Percentiles rank a stretch among this genome's conserved stretches.
These are phyloP conservation scores for Nemania sp. DNA, from an alignment of 2,329 filamentous ascomycete genomes.

Conservation along the genomic window DNA sequence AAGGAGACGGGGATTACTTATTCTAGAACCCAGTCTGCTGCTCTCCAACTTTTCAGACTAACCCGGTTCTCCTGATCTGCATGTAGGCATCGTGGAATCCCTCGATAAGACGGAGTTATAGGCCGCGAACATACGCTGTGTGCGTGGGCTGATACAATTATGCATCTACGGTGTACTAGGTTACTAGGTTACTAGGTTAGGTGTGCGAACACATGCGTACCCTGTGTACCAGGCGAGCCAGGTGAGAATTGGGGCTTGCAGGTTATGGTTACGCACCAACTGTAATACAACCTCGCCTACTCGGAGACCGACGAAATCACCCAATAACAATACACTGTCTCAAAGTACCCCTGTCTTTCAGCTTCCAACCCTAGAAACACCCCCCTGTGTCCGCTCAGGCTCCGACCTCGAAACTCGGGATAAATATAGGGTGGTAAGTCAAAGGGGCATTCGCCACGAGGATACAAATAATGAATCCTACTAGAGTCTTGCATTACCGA, in stretches of 20 bases:
- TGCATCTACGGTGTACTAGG: not conserved
- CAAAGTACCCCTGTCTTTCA: slow-evolving; percentile 4
- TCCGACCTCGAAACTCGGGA: not conserved
- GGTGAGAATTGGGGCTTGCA: no score
- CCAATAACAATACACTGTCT: not conserved
- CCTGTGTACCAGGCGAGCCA: no score
- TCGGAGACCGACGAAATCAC: not conserved
- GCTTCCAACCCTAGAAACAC: not conserved
- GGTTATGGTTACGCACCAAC: no score
- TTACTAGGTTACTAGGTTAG: no score
- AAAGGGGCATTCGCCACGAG: not conserved
- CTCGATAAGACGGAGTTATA: not conserved
- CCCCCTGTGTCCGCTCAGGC: not conserved
- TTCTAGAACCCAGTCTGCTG: not conserved
- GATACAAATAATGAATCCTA: not conserved
- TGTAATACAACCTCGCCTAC: not conserved
- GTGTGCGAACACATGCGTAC: not conserved
- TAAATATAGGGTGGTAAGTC: not conserved
- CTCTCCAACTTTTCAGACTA: not conserved
- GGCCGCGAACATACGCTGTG: not conserved
- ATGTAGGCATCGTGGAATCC: slow-evolving; percentile 2
- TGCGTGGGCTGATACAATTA: not conserved
- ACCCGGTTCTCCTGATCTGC: not conserved
- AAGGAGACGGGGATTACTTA: not conserved
- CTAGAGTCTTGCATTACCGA: not conserved